A percentile compares a stretch with the other conserved stretches of the same genome.
Evolutionary conservation across 1,139 yeast genomes (phyloP).

Genomic region (Nakaseomyces kungkrabaensis): DNA sequence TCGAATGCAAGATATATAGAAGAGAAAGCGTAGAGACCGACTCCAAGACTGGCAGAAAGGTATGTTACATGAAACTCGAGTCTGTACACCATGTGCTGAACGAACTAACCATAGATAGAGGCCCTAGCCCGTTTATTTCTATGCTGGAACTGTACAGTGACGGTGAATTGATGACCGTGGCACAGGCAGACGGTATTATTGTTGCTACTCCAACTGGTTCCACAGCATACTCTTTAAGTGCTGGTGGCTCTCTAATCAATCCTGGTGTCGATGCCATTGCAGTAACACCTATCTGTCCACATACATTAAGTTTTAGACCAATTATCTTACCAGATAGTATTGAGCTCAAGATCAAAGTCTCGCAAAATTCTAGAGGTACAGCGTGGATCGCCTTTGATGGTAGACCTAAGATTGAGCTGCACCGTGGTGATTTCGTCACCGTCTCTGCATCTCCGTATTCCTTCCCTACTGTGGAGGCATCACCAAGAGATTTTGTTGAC

Average conservation of each 20-base stretch:
- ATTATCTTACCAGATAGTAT: conserved; percentile 79
- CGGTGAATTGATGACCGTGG: conserved; percentile 67
- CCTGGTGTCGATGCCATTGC: conserved; percentile 84
- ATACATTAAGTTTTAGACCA: conserved; percentile 80
- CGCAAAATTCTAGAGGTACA: conserved; percentile 53
- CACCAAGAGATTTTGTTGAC: conserved; percentile 71
- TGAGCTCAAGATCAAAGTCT: conserved; percentile 67
- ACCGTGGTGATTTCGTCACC: conserved; percentile 67
- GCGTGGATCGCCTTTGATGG: conserved; percentile 95
- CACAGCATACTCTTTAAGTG: conserved; percentile 81
- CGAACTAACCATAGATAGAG: conserved; percentile 78
- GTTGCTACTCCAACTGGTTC: conserved; percentile 90
- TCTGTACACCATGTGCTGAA: conserved; percentile 75
- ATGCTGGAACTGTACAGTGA: conserved; percentile 79
- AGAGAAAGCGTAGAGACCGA: conserved; percentile 14
- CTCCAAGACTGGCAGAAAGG: conserved; percentile 18
- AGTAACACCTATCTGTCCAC: conserved; percentile 90
- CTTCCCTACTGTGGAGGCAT: conserved; percentile 72
- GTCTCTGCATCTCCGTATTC: conserved; percentile 74
- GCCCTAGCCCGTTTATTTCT: conserved; percentile 81
- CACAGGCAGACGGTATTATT: conserved; percentile 84
- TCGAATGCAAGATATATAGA: conserved; percentile 53
- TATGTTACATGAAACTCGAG: conserved; percentile 47
- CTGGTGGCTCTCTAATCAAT: conserved; percentile 88
- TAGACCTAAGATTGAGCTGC: conserved; percentile 61